phyloP scores from a whole-genome alignment of 169 alveolate species.

The Ichthyophthirius multifiliis region DNA sequence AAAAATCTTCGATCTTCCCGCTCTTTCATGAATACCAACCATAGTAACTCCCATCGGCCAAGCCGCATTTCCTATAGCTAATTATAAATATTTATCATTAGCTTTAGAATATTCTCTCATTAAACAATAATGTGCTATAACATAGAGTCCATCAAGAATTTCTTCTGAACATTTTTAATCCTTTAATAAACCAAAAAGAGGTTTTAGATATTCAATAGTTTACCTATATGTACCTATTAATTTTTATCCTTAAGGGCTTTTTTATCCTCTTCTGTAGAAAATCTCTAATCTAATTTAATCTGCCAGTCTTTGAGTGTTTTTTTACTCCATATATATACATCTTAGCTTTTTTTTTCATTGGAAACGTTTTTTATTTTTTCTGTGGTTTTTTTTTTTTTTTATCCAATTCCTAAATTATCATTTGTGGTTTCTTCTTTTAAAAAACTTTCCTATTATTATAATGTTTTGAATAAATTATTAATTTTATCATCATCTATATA shows the following conservation, averaged over 20 bases:
- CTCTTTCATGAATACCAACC: conserved; percentile 95
- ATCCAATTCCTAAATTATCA: not conserved
- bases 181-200: conserved; percentile 72
- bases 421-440: not conserved
- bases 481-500: conserved; percentile 41
- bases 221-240: conserved; percentile 64
- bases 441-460: not conserved
- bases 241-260: conserved; percentile 59
- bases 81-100: conserved; percentile 88
- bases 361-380: conserved; percentile 41
- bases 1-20: conserved; percentile 88
- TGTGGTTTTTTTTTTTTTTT: not conserved
- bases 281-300: conserved; percentile 49
- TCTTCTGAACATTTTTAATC: conserved; percentile 56
- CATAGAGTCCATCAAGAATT: conserved; percentile 73
- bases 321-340: conserved; percentile 76
- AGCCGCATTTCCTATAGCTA: conserved; percentile 94
- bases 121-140: conserved; percentile 77
- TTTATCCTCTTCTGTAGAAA: conserved; percentile 53
- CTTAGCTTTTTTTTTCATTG: conserved; percentile 60
- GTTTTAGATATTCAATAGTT: conserved; percentile 76
- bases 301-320: conserved; percentile 83
- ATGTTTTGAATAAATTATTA: not conserved
- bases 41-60: conserved; percentile 96
- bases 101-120: conserved; percentile 87